Percentiles rank a stretch among this genome's conserved stretches.
These are phyloP conservation scores for Fraxinus greggii DNA, from an alignment of 305 asterid species.

Conservation along the genomic window DNA sequence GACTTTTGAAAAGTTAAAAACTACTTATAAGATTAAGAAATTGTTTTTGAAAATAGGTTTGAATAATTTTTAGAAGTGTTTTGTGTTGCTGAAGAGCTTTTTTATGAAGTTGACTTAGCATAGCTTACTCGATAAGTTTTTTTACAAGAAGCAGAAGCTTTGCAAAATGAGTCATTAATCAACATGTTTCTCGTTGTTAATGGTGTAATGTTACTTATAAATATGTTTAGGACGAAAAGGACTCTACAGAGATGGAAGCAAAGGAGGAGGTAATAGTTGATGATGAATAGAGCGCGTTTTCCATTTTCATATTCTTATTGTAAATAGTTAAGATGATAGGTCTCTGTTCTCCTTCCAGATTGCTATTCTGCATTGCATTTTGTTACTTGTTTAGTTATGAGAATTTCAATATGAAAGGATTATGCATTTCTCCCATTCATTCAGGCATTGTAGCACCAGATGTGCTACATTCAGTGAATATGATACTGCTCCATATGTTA, in stretches of 20 bases:
- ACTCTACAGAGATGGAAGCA: conserved; percentile 13
- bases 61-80: too few species aligned
- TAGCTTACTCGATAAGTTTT: too few species aligned
- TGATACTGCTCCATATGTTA: background rate
- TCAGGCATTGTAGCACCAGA: background rate
- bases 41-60: background rate
- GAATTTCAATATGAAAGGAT: background rate
- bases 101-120: background rate
- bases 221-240: conserved; percentile 32
- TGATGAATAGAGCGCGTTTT: conserved; percentile 27
- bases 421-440: background rate
- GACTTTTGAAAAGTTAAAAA: background rate
- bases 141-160: background rate
- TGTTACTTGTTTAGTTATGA: background rate
- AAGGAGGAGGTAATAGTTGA: conserved; percentile 38
- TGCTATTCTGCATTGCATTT: background rate
- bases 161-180: background rate
- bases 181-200: background rate
- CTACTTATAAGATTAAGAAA: background rate
- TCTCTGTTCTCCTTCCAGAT: background rate
- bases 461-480: background rate
- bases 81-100: background rate
- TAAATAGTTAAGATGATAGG: conserved; percentile 15
- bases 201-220: background rate
- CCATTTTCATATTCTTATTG: conserved; percentile 3